Evolutionary conservation across 768 basidiomycete species (phyloP).

Genomic region (Lactarius tabidus): DNA sequence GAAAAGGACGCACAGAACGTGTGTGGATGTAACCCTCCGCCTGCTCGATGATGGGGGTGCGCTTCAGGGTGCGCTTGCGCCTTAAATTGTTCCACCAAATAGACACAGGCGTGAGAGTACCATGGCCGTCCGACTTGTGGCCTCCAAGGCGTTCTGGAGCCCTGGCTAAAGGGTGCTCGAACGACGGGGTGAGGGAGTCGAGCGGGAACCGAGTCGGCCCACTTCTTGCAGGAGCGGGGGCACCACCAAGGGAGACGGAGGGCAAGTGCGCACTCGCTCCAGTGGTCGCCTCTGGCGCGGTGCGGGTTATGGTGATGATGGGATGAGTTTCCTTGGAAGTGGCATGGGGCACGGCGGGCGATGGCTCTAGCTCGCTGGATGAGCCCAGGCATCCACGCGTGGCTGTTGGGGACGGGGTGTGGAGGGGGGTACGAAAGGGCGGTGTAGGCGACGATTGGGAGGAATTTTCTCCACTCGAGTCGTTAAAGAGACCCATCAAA

Average conservation of each 20-base stretch:
- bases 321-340: background rate
- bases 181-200: slow-evolving; percentile 14
- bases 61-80: slow-evolving; percentile 29
- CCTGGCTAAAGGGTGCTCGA: background rate
- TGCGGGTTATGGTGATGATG: slow-evolving; percentile 7
- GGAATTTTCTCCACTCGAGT: too few relatives aligned
- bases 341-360: background rate
- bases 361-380: too few relatives aligned
- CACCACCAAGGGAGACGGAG: slow-evolving; percentile 10
- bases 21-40: slow-evolving; percentile 31
- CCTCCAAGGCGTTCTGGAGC: slow-evolving; percentile 6
- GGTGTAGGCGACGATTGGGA: too few relatives aligned
- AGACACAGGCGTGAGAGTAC: slow-evolving; percentile 10
- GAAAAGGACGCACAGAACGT: slow-evolving; percentile 27
- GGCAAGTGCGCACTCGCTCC: slow-evolving; percentile 16
- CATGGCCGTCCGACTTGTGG: slow-evolving; percentile 18
- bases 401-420: too few relatives aligned
- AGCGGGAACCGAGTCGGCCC: background rate
- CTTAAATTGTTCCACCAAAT: slow-evolving; percentile 28
- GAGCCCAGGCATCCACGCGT: too few relatives aligned
- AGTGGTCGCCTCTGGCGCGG: background rate
- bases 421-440: too few relatives aligned
- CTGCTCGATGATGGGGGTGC: too few relatives aligned
- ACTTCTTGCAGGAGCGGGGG: background rate
- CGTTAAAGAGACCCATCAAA: too few relatives aligned